Percentiles rank a stretch among this genome's conserved stretches.
Conservation (phyloP, 2,329 filamentous ascomycete species). For the Cladosporium sp. region DNA sequence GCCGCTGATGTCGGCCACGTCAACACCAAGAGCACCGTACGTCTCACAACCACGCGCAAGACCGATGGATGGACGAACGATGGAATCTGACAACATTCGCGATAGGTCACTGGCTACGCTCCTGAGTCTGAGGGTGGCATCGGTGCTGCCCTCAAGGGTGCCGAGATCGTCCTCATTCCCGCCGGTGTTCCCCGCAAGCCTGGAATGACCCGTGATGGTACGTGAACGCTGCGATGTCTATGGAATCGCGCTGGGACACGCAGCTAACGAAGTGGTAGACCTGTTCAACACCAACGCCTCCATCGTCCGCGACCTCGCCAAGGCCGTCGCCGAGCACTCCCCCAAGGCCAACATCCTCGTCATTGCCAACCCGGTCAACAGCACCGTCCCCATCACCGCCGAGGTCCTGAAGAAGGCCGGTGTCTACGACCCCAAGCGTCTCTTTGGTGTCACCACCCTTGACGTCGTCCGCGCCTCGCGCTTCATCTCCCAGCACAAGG, state of each 20-base stretch:
- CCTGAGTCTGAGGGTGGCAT: constrained; percentile 68
- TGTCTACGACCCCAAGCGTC: constrained; percentile 98
- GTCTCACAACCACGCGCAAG: constrained; percentile 21
- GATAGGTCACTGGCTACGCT: constrained; percentile 79
- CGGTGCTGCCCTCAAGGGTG: constrained; percentile 74
- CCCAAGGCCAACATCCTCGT: constrained; percentile 94
- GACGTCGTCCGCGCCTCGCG: constrained; percentile 96
- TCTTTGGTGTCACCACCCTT: constrained; percentile 99
- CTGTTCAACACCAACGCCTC: constrained; percentile 99
- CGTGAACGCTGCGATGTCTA: constrained; percentile 24
- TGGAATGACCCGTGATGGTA: constrained; percentile 96
- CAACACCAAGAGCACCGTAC: constrained; percentile 88
- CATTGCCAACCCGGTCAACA: constrained; percentile 99
- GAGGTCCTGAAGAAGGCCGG: constrained; percentile 94
- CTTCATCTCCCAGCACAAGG: constrained; percentile 95
- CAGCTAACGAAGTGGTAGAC: constrained; percentile 52
- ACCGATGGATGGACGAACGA: constrained; percentile 6
- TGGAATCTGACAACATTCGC: constrained; percentile 9
- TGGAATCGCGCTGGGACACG: not conserved
- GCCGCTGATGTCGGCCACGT: constrained; percentile 97
- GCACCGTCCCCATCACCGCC: constrained; percentile 93
- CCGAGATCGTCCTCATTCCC: constrained; percentile 95
- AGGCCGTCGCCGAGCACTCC: constrained; percentile 83
- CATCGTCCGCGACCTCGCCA: constrained; percentile 97
- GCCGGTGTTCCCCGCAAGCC: constrained; percentile 98